Evolutionary conservation across 352 stramenopile species (phyloP).

Genomic region (Pythium rishiriense): DNA sequence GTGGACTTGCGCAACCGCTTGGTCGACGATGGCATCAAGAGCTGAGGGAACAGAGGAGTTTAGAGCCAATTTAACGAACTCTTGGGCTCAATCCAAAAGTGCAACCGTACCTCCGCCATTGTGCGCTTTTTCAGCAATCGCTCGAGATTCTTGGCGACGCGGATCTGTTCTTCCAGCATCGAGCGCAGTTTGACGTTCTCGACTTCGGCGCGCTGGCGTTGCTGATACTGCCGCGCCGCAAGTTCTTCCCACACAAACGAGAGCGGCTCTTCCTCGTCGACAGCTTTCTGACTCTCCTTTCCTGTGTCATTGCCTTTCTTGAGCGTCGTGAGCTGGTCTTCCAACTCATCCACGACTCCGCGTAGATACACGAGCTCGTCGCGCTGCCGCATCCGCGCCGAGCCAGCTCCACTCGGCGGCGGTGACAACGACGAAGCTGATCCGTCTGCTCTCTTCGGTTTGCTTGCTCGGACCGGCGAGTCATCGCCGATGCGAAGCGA

Average conservation of each 20-base stretch:
- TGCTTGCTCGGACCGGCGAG: neutral
- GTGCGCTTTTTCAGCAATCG: slow-evolving; percentile 35
- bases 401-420: neutral
- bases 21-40: slow-evolving; percentile 3
- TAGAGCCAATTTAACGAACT: too few species aligned
- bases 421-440: neutral
- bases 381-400: slow-evolving; percentile 10
- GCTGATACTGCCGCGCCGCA: slow-evolving; percentile 19
- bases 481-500: neutral
- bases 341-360: slow-evolving; percentile 36
- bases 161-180: slow-evolving; percentile 48
- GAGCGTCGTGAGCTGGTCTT: slow-evolving; percentile 30
- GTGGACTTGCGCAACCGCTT: slow-evolving; percentile 12
- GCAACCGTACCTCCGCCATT: too few species aligned
- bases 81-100: too few species aligned
- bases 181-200: slow-evolving; percentile 27
- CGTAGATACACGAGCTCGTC: slow-evolving; percentile 44
- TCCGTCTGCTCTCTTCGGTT: neutral
- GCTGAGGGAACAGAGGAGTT: neutral
- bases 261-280: slow-evolving; percentile 16
- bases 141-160: slow-evolving; percentile 43
- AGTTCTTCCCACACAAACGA: slow-evolving; percentile 25
- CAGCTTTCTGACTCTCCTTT: neutral
- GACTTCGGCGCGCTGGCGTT: slow-evolving; percentile 28
- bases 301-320: slow-evolving; percentile 1